Base-by-base conservation (phyloP, 2,329 filamentous ascomycete species). In the Aspergillus proliferans region DNA sequence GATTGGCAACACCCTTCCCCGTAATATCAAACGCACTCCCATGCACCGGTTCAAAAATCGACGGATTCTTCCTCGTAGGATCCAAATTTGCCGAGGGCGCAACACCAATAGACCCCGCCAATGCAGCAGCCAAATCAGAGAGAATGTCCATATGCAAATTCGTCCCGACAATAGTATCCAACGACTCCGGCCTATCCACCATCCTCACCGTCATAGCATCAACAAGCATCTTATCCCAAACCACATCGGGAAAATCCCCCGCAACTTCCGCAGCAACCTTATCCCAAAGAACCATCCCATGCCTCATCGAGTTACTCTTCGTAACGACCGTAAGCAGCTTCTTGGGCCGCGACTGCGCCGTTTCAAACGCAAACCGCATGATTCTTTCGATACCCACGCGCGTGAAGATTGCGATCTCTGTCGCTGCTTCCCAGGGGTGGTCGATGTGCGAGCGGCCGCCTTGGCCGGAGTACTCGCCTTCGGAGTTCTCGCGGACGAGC, bases 91-190 rank as follows among this genome's bases (percentile, higher is more conserved):
- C 80, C 0, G 83, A 85, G 2, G 84, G 83, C 3, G 84, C 84
- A 45, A 88, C 85, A 8, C 85, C 84, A 52, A 87, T 87, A 1
- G 79, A 83, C 0, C 84, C 84, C 1, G 84, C 83, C 5, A 87
- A 68, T 0, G 83, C 83, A 8, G 85, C 84, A 2, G 84, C 85
- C 28, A 87, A 71, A 57, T 87, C 84, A 0, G 83, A 85, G 3
- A 87, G 72, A 46, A 86, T 85, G 48, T 86, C 83, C 38, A 82
- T 82, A 67, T 77, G 61, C 49, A 80, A 54, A 50, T 80, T 80
- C 2, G 76, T 79, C 1, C 76, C 76, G 19, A 80, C 76, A 44
- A 79, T 76, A 0, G 76, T 79, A 52, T 80, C 77, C 8, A 80
- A 48, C 1, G 68, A 72, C 39, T 74, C 62, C 0, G 76, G 76